Evolutionary conservation across 495 filamentous ascomycete species (phyloP), one percentile per base, ranked within the genome.

Genomic region (Penicillium pulvis): DNA sequence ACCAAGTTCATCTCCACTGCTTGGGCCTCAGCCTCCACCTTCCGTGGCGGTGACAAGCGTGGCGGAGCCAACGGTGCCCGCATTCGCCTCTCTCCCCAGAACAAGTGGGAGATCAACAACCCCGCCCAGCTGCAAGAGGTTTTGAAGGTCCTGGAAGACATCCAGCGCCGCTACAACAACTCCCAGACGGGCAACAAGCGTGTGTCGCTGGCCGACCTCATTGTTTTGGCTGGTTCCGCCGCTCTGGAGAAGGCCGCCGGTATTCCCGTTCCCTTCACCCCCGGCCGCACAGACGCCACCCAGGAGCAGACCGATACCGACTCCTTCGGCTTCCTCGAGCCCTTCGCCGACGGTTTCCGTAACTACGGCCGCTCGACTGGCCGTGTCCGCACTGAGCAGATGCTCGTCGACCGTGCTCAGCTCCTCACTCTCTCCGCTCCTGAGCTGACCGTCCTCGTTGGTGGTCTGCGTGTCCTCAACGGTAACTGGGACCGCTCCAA

Each of bases 11-110:
- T 90, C 52, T 75, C 77, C 11, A 79, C 80, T 23, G 87, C 87
- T 14, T 90, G 85, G 85, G 85, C 86, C 4, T 85, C 87, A 0
- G 87, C 87, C 33, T 85, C 87, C 8, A 85, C 85, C 33, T 90
- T 89, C 86, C 87, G 87, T 49, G 85, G 86, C 56, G 75, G 83
- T 59, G 87, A 90, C 80, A 90, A 90, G 81, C 86, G 87, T 55
- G 87, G 87, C 58, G 87, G 87, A 59, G 87, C 87, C 72, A 90
- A 90, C 60, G 87, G 87, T 56, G 87, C 84, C 6, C 87, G 86
- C 63, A 87, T 90, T 64, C 85, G 87, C 36, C 83, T 90, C n/a
- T 75, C 77, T 19, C 87, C 87, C 17, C 83, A 87, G 73, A 83
- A 82, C 51, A 73, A 84, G 62, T 90, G 87, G 87, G 69, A 81